Evolutionary conservation across 1,284 basidiomycete genomes (phyloP).

Genomic region (Ustilago vetiveriae): DNA sequence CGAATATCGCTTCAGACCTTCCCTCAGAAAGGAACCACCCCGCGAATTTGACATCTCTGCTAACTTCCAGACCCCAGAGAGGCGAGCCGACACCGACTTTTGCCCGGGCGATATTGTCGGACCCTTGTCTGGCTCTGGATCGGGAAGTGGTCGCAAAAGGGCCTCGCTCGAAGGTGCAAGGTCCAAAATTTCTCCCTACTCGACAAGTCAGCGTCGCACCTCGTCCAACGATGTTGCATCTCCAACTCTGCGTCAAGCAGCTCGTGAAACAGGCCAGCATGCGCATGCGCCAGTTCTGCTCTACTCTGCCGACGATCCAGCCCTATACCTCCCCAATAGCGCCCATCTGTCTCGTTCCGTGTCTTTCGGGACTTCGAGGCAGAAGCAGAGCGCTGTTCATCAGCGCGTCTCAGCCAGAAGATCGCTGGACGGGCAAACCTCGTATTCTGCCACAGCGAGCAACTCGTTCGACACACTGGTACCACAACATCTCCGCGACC

Average conservation of each 20-base stretch:
- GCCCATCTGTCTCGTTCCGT: constrained; percentile 6
- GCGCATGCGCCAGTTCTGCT: neutral
- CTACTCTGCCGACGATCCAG: neutral
- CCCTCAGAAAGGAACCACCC: neutral
- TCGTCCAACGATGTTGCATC: constrained; percentile 16
- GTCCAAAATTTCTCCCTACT: constrained; percentile 22
- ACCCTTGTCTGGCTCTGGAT: constrained; percentile 35
- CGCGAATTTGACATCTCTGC: neutral
- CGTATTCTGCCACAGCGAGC: neutral
- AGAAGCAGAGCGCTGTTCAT: neutral
- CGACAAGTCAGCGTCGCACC: constrained; percentile 16
- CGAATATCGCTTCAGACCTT: constrained; percentile 33
- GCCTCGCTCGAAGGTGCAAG: constrained; percentile 31
- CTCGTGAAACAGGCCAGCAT: neutral
- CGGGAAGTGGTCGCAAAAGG: constrained; percentile 31
- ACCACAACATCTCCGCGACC: constrained; percentile 22
- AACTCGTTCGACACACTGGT: constrained; percentile 22
- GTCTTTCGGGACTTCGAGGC: constrained; percentile 3
- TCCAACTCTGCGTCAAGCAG: neutral
- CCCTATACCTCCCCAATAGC: neutral
- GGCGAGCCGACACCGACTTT: constrained; percentile 15
- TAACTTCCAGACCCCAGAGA: constrained; percentile 7
- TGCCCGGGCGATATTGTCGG: constrained; percentile 15
- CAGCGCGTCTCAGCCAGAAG: constrained; percentile 2
- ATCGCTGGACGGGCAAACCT: constrained; percentile 12